phyloP scores from a whole-genome alignment of 805 yeast species.

The Ogataea pilisensis region DNA sequence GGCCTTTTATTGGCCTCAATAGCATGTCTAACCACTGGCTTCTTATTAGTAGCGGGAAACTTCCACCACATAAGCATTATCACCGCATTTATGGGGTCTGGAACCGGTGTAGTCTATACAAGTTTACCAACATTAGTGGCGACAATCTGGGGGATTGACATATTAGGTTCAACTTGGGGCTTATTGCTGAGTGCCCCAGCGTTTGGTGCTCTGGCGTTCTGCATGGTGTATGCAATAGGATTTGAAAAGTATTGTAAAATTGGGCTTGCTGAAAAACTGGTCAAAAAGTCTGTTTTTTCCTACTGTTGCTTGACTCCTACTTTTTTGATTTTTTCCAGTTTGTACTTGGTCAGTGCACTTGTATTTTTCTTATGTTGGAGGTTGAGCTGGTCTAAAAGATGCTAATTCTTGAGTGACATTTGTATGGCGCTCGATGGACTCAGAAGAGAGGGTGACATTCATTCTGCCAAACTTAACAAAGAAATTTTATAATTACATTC shows the following conservation, averaged over 20 bases:
- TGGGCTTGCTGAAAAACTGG: neutral
- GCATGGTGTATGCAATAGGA: slow-evolving; percentile 62
- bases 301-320: slow-evolving; percentile 1
- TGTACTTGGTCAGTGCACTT: neutral
- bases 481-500: too few species aligned
- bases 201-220: slow-evolving; percentile 65
- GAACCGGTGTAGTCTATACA: slow-evolving; percentile 82
- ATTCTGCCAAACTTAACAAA: too few species aligned
- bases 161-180: slow-evolving; percentile 85
- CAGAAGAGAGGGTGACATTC: neutral
- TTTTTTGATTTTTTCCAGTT: neutral
- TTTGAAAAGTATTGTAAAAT: slow-evolving; percentile 41
- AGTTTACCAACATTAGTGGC: slow-evolving; percentile 77
- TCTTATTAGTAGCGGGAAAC: slow-evolving; percentile 11
- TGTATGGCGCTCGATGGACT: too few species aligned
- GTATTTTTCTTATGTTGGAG: neutral
- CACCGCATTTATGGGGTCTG: slow-evolving; percentile 57
- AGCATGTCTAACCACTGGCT: slow-evolving; percentile 7
- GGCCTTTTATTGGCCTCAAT: slow-evolving; percentile 9
- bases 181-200: slow-evolving; percentile 87
- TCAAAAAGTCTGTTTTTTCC: slow-evolving; percentile 3
- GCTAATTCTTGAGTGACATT: neutral
- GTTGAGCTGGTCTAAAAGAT: neutral
- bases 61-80: slow-evolving; percentile 10
- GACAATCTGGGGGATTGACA: slow-evolving; percentile 78